These are phyloP conservation scores for Pichia gijzeniarum DNA, from an alignment of 805 yeast species.

Conservation along the genomic window DNA sequence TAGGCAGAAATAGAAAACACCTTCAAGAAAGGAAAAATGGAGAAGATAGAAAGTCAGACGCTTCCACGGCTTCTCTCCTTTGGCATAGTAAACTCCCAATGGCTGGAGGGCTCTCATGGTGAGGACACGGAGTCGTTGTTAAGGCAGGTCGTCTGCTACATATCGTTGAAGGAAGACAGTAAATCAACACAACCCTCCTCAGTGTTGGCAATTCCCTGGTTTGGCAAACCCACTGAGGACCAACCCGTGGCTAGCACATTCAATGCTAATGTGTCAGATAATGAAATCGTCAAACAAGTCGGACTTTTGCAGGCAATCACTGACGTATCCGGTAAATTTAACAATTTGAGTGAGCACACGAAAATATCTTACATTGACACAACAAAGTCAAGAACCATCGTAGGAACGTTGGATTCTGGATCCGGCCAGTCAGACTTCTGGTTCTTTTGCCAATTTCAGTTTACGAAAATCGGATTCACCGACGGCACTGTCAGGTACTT, in stretches of 20 bases:
- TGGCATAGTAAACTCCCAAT: slow-evolving; percentile 19
- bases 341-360: not conserved
- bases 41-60: not conserved
- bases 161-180: slow-evolving; percentile 14
- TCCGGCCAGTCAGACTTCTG: slow-evolving; percentile 18
- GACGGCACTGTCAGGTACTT: slow-evolving; percentile 11
- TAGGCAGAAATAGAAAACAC: too few relatives aligned
- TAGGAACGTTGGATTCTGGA: slow-evolving; percentile 20
- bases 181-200: not conserved
- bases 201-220: too few relatives aligned
- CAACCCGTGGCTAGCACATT: not conserved
- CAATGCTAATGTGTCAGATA: not conserved
- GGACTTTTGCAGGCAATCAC: slow-evolving; percentile 27
- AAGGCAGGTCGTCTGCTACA: slow-evolving; percentile 22
- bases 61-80: slow-evolving; percentile 16
- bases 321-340: slow-evolving; percentile 23
- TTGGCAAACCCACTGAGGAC: not conserved
- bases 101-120: slow-evolving; percentile 12
- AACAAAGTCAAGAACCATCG: slow-evolving; percentile 27
- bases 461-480: slow-evolving; percentile 8
- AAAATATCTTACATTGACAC: slow-evolving; percentile 26
- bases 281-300: slow-evolving; percentile 10
- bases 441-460: slow-evolving; percentile 27
- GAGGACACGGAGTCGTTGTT: slow-evolving; percentile 20
- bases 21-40: not conserved